Evolutionary conservation across 441 rosid genomes (phyloP).

Genomic region (Kokia cookei): DNA sequence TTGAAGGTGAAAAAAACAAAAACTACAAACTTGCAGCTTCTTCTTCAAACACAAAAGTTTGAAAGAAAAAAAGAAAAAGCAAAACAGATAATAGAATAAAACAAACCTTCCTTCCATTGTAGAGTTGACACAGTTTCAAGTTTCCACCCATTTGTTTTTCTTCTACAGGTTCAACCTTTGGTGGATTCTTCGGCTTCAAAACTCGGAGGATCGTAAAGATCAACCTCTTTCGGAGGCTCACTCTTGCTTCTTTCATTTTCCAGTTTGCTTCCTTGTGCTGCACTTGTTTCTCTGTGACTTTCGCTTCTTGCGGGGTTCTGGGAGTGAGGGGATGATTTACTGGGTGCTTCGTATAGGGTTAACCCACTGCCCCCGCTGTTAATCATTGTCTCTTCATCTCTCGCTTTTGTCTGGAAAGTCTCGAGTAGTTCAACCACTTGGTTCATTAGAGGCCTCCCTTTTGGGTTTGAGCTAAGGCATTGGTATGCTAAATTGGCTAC

Average conservation of each 20-base stretch:
- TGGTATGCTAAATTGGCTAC: conserved; percentile 76
- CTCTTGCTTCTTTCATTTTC: conserved; percentile 47
- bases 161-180: conserved; percentile 15
- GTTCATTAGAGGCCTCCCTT: conserved; percentile 89
- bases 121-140: not conserved
- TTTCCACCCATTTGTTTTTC: conserved; percentile 11
- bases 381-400: conserved; percentile 35
- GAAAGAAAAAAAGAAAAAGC: not conserved
- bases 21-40: not conserved
- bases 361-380: conserved; percentile 33
- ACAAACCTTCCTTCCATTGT: not conserved
- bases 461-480: conserved; percentile 97
- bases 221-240: conserved; percentile 26
- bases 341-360: conserved; percentile 59
- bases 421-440: conserved; percentile 84
- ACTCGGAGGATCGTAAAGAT: conserved; percentile 14
- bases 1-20: not conserved
- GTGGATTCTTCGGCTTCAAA: conserved; percentile 17
- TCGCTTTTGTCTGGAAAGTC: conserved; percentile 33
- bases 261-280: conserved; percentile 19
- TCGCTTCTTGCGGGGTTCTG: conserved; percentile 6
- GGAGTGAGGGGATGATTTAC: conserved; percentile 14
- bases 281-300: conserved; percentile 21
- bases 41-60: not conserved
- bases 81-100: not conserved